Base-by-base conservation (phyloP, 1,284 basidiomycete species). In the Mycosarcoma mackinlayi region DNA sequence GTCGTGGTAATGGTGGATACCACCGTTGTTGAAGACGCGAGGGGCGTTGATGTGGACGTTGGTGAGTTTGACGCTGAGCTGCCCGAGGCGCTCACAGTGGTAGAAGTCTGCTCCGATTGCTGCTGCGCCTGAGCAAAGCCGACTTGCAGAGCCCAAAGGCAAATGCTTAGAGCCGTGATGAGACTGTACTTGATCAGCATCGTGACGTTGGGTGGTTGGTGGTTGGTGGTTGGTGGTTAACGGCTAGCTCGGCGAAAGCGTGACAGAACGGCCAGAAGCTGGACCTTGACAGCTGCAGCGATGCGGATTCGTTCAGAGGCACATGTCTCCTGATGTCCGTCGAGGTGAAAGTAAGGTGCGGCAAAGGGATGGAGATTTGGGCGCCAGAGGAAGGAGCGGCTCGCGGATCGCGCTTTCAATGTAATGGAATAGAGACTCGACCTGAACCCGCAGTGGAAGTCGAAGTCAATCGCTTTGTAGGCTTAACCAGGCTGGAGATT, bases 1-100 rank as follows among this genome's bases (percentile, higher is more conserved):
- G 69, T 72, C 11, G 69, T 67, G 8, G 69, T 72, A 28, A 65
- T 55, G 44, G 59, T 67, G 4, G 55, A 72, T 6, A 56, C 25
- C 9, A 62, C 39, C 4, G 59, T 55, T 3, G 59, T 58, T 4
- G 48, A 56, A 8, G 56, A 18, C 2, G 27, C 41, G 16, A 23
- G 30, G 1, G 47, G 10, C 13, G 59, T 14, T 6, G 58, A 41
- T n/a, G 50, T 40, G 5, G 58, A 19, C 5, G 42, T 46, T 13
- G 48, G 30, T 27, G 52, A 21, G 6, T 40, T n/a, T 8, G 50
- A 50, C 1, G 55, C 18, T 9, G 58, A 34, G 28, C 41, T 54
- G 28, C 23, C 47, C 6, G 55, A 44, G 34, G 25, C 39, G 31
- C 16, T 49, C 19, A 33, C 28, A 8, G 33, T 11, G 9, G 56